A percentile compares a stretch with the other conserved stretches of the same genome.
phyloP scores from a whole-genome alignment of 2,329 filamentous ascomycete species.

The Nemania sp. region DNA sequence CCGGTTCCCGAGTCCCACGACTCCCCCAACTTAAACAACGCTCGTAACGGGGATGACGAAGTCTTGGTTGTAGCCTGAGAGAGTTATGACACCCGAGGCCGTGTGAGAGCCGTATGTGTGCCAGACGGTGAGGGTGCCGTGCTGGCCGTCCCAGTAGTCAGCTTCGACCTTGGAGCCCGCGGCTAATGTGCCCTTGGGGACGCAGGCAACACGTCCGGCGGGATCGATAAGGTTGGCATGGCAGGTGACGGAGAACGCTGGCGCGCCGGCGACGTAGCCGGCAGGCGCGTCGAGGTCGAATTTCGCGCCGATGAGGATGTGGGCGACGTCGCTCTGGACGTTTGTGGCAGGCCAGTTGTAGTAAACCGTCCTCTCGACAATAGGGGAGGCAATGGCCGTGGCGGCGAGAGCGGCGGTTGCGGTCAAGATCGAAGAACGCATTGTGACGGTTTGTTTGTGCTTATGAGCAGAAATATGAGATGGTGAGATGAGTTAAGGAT shows the following conservation, averaged over 20 bases:
- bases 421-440: constrained; percentile 2
- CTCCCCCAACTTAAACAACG: not conserved
- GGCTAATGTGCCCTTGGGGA: not conserved
- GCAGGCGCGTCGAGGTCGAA: constrained; percentile 4
- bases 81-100: not conserved
- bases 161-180: constrained; percentile 14
- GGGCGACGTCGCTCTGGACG: not conserved
- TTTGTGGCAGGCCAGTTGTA: constrained; percentile 6
- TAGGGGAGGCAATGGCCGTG: constrained; percentile 4
- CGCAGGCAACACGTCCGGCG: not conserved
- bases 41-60: constrained; percentile 2
- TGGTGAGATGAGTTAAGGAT: not conserved
- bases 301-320: not conserved
- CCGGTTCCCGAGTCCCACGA: not conserved
- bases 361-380: not conserved
- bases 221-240: not conserved
- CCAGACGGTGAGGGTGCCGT: not conserved
- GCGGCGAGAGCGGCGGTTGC: constrained; percentile 4
- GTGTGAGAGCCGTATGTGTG: constrained; percentile 8
- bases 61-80: not conserved
- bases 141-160: not conserved
- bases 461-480: not conserved
- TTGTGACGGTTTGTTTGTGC: constrained; percentile 1
- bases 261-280: constrained; percentile 7
- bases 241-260: constrained; percentile 9